Evolutionary conservation across 352 stramenopile genomes (phyloP).

Genomic region (Phytophthora crassamura): DNA sequence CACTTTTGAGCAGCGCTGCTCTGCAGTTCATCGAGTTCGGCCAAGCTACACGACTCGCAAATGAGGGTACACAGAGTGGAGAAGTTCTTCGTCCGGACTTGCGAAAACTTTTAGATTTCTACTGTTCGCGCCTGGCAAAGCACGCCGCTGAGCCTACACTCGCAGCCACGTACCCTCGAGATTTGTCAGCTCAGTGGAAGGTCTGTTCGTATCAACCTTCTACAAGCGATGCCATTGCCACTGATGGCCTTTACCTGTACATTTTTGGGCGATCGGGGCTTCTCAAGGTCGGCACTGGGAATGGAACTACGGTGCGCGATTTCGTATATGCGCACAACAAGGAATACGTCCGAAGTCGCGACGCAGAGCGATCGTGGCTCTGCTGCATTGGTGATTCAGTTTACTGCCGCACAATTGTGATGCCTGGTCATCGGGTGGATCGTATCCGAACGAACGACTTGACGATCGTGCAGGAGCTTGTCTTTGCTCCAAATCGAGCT

Average conservation of each 20-base stretch:
- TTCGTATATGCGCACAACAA: conserved; percentile 77
- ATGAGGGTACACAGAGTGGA: neutral
- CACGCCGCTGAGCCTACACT: conserved; percentile 32
- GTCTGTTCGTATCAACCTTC: conserved; percentile 65
- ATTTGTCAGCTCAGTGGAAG: conserved; percentile 72
- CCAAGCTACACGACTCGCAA: conserved; percentile 19
- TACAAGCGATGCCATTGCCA: conserved; percentile 75
- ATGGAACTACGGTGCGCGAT: conserved; percentile 67
- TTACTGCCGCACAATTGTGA: conserved; percentile 81
- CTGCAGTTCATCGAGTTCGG: conserved; percentile 42
- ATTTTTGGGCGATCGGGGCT: conserved; percentile 68
- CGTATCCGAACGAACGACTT: conserved; percentile 57
- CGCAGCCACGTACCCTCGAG: conserved; percentile 63
- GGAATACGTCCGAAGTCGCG: conserved; percentile 55
- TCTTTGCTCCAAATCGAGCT: conserved; percentile 53
- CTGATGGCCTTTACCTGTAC: conserved; percentile 73
- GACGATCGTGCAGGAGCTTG: conserved; percentile 56
- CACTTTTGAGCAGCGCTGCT: conserved; percentile 51
- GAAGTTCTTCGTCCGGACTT: conserved; percentile 25
- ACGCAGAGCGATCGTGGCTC: conserved; percentile 82
- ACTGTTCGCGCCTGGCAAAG: conserved; percentile 35
- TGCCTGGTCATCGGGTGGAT: conserved; percentile 69
- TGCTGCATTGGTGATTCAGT: conserved; percentile 66
- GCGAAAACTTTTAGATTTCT: conserved; percentile 37
- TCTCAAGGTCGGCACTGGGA: conserved; percentile 76